phyloP scores from a whole-genome alignment of 805 yeast genomes.

The Wilhelminamyces savonicus region DNA sequence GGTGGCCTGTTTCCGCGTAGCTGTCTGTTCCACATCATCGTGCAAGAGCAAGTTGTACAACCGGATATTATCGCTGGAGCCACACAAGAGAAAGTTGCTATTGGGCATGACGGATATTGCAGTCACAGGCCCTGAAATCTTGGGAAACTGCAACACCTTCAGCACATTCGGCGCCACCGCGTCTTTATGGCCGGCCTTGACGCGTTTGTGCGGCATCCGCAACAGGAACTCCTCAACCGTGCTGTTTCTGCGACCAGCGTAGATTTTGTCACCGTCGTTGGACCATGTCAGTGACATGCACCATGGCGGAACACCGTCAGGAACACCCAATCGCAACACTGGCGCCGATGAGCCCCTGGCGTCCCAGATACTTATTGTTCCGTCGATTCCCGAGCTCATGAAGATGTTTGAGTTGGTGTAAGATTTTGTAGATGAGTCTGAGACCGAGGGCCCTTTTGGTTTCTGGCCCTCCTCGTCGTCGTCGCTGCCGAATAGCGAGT shows the following conservation, averaged over 20 bases:
- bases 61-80: conserved; percentile 84
- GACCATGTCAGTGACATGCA: conserved; percentile 89
- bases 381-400: conserved; percentile 78
- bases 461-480: conserved; percentile 21
- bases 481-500: conserved; percentile 42
- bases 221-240: conserved; percentile 71
- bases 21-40: conserved; percentile 19
- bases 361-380: conserved; percentile 81
- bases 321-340: conserved; percentile 47
- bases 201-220: conserved; percentile 44
- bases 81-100: conserved; percentile 73
- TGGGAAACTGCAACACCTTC: conserved; percentile 67
- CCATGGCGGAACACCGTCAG: conserved; percentile 85
- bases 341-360: conserved; percentile 40
- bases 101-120: conserved; percentile 77
- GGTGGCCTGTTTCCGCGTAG: conserved; percentile 38
- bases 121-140: conserved; percentile 86
- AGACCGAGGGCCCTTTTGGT: neutral
- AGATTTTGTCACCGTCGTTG: conserved; percentile 68
- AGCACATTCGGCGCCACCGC: conserved; percentile 40
- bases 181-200: conserved; percentile 13
- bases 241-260: conserved; percentile 85
- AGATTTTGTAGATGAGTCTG: too few relatives aligned
- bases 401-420: conserved; percentile 45
- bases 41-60: conserved; percentile 64